Base-by-base conservation (phyloP, 202 grass and related monocot genomes). In the Brachypodium distachyon region DNA sequence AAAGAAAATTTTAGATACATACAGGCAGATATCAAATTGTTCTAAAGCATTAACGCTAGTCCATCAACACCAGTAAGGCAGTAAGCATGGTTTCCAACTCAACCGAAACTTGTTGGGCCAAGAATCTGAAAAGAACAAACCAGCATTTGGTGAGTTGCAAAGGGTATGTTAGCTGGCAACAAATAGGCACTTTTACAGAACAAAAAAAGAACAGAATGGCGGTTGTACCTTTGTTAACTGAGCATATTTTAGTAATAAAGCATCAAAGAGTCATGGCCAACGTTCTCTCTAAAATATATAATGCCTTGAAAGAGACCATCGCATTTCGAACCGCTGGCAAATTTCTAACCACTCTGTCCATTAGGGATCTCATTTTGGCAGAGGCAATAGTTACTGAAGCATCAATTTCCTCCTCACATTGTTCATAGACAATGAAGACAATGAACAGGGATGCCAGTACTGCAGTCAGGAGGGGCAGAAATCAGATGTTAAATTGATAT, bases 401-500 rank as follows among this genome's bases (percentile, higher is more conserved):
- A 43, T 95, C 85, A 57, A 95, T 87, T 83, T 95, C 96, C 66
- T 90, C 79, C 73, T 98, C 91, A 47, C 85, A 95, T 66, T 98
- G 91, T 56, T 98, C 96, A 64, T 98, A 98, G 77, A 98, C 85
- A 36, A 98, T 90, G 80, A 98, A 98, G 79, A 89, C 70, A 68
- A 82, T 84, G 71, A 95, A 98, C 76, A 86, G 57, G 39, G 79
- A 95, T 80, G 90, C 70, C 61, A 93, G 61, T 51, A 59, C 96
- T 98, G 89, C 77, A 82, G 56, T 74, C 9, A 27, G 29, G 13
- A 52, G 39, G 50, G 27, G 22, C 57, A 28, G 33, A 31, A 55
- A 66, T 77, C 34, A 73, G 55, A 77, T 67, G 38, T 60, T 80
- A 54, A 79, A 70, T 38, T 72, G 28, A 66, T 73, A 49, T 7